Conservation (phyloP, 441 rosid genomes). For the Populus hybrid region DNA sequence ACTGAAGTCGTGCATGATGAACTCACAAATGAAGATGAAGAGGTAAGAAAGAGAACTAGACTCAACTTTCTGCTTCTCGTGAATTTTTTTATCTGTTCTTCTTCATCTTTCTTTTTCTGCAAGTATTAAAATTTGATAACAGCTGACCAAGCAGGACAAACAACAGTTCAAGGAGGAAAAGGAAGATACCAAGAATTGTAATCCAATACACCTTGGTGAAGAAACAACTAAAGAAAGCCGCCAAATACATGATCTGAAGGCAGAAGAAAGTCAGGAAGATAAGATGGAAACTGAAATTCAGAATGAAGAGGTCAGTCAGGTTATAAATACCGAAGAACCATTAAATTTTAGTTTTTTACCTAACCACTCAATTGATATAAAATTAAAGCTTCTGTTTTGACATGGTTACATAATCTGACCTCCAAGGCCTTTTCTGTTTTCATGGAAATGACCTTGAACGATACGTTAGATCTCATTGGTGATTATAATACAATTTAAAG, state of each 20-base stretch:
- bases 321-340: not conserved
- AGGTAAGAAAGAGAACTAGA: conserved; percentile 40
- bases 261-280: conserved; percentile 29
- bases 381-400: conserved; percentile 9
- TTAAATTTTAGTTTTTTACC: not conserved
- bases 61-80: not conserved
- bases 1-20: conserved; percentile 27
- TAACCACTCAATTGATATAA: conserved; percentile 7
- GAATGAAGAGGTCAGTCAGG: conserved; percentile 31
- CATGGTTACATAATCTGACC: not conserved
- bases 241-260: conserved; percentile 24
- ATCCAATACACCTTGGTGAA: conserved; percentile 17
- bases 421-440: not conserved
- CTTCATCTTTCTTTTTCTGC: not conserved
- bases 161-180: conserved; percentile 33
- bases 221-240: conserved; percentile 22
- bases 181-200: conserved; percentile 22
- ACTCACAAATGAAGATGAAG: conserved; percentile 29
- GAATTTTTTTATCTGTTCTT: not conserved
- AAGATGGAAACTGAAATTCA: conserved; percentile 20
- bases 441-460: not conserved
- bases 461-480: not conserved
- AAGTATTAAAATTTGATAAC: conserved; percentile 6
- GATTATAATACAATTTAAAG: not conserved
- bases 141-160: conserved; percentile 12